A percentile compares a stretch with the other conserved stretches of the same genome.
These are phyloP conservation scores for Fragilaria crotonensis DNA, from an alignment of 108 stramenopile genomes.

Conservation along the genomic window DNA sequence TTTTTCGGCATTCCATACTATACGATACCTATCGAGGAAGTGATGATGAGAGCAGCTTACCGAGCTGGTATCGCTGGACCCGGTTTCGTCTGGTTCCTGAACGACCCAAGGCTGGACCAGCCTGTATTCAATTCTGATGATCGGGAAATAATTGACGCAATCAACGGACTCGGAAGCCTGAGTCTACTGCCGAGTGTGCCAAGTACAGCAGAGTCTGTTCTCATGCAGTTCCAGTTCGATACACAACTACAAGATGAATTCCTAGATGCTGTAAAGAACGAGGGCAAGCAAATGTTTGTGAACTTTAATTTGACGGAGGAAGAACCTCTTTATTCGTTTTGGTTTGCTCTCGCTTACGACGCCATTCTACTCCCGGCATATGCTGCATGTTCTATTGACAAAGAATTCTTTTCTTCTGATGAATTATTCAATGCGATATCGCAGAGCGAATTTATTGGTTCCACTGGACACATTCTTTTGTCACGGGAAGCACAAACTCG, in stretches of 20 bases:
- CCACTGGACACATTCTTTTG: slow-evolving; percentile 1
- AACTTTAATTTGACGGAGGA: neutral
- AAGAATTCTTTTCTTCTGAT: neutral
- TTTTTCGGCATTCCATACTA: neutral
- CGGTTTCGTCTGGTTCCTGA: neutral
- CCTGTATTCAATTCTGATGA: neutral
- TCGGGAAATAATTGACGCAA: neutral
- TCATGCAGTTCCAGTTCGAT: neutral
- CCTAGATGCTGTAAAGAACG: neutral
- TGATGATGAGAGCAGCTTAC: neutral
- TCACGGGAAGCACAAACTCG: neutral
- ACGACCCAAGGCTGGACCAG: neutral
- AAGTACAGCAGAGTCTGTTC: neutral
- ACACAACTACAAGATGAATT: neutral
- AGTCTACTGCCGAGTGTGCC: neutral
- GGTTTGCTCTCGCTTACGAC: neutral
- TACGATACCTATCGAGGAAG: neutral
- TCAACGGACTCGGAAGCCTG: neutral
- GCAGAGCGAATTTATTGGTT: neutral
- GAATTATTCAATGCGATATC: neutral
- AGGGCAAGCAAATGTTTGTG: neutral
- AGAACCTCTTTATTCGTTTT: neutral
- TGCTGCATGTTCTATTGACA: neutral
- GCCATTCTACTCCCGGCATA: neutral
- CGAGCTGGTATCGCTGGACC: neutral